Percentiles rank a stretch among this genome's conserved stretches.
phyloP scores from a whole-genome alignment of 805 yeast species.

The Candida stauntonica region DNA sequence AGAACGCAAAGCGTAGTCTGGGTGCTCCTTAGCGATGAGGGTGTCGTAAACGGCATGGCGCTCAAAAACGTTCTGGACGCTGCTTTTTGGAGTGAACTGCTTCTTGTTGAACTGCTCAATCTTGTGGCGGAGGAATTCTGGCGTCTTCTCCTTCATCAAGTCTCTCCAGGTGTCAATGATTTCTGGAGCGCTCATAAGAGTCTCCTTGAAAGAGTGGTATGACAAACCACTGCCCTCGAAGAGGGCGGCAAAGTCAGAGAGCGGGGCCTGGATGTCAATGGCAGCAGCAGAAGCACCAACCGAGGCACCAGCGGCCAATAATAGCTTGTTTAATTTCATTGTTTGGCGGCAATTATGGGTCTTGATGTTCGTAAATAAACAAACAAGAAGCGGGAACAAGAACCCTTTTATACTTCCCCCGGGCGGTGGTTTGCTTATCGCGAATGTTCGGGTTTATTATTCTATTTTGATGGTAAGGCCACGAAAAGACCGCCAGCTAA shows the following conservation, averaged over 20 bases:
- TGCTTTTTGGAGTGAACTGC: slow-evolving; percentile 17
- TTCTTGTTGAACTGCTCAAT: slow-evolving; percentile 11
- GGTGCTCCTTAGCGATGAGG: slow-evolving; percentile 7
- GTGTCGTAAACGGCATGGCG: neutral
- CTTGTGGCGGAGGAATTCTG: slow-evolving; percentile 9
- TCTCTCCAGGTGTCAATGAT: slow-evolving; percentile 29
- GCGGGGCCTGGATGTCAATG: slow-evolving; percentile 12
- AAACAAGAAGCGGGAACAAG: too few relatives aligned
- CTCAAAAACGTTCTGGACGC: slow-evolving; percentile 6
- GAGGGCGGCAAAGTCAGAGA: slow-evolving; percentile 8
- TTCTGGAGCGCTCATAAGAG: slow-evolving; percentile 10
- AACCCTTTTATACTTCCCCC: neutral
- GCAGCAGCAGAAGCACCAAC: slow-evolving; percentile 14
- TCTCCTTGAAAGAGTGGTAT: slow-evolving; percentile 5
- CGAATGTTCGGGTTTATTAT: neutral
- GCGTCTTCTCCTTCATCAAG: slow-evolving; percentile 29
- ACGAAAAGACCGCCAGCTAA: slow-evolving; percentile 2
- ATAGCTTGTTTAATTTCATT: slow-evolving; percentile 6
- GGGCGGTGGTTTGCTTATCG: too few relatives aligned
- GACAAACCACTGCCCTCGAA: slow-evolving; percentile 10
- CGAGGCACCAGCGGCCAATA: slow-evolving; percentile 9
- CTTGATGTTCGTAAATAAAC: neutral
- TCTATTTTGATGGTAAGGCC: neutral
- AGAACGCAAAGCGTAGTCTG: slow-evolving; percentile 19
- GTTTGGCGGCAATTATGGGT: too few relatives aligned